Evolutionary conservation across 768 basidiomycete species (phyloP), one percentile per base, ranked within the genome.

Genomic region (Phaeolepiota aurea): DNA sequence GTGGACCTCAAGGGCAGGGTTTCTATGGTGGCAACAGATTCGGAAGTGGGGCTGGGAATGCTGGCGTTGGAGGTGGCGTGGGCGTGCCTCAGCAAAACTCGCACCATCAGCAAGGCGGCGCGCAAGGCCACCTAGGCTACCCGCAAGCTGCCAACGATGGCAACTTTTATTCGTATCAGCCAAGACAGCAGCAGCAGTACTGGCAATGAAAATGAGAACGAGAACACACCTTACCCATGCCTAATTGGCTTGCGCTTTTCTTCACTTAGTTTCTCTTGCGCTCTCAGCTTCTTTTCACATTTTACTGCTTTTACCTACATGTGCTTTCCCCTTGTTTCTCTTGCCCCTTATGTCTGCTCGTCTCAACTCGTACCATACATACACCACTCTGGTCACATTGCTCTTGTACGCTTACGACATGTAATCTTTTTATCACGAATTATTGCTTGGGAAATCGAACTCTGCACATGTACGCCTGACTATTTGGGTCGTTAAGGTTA

Each of bases 91-190:
- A 69, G 51, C 64, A 68, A 49, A 58, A 48, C 40, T 61, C 53
- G 0, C 68, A 66, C 28, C 68, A 70, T 47, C 64, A 67, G 43
- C 68, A 65, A 44, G 62, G 56, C 35, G 67, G 63, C 5, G 69
- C 78, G 15, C 77, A 79, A 54, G 74, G 61, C 2, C 76, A 78
- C 52, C 65, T 77, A 13, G 76, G 71, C 12, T 81, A 82, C 55
- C 74, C 76, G 14, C 82, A 82, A 51, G 76, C 74, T 32, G 74
- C 67, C 37, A 78, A 70, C 37, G 82, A 85, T 34, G 77, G 65
- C 11, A 71, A 64, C 50, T 87, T 84, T 55, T 87, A 87, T 55
- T 74, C 76, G 47, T 85, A 85, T 55, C 82, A 80, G 57, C 69
- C 71, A 16, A 66, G 79, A 55, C 79, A 74, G 54, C 76, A 75